A percentile compares a stretch with the other conserved stretches of the same genome.
phyloP scores from a whole-genome alignment of 805 yeast species.

The Schwanniomyces sp. region DNA sequence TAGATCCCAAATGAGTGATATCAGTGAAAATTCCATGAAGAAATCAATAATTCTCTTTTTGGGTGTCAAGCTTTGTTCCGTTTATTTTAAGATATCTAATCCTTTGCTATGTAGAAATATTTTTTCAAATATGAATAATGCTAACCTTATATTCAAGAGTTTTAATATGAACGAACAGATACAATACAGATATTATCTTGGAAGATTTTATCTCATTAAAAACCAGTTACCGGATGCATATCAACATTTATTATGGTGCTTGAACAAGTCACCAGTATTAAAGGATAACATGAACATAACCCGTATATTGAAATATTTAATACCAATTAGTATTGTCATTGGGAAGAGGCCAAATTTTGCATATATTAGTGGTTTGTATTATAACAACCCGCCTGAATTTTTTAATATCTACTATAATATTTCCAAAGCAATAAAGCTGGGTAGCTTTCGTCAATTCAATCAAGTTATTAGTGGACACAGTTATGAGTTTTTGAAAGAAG shows the following conservation, averaged over 20 bases:
- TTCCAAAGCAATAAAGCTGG: constrained; percentile 36
- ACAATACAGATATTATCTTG: constrained; percentile 54
- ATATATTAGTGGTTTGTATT: constrained; percentile 11
- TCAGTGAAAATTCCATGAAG: constrained; percentile 39
- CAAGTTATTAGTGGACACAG: constrained; percentile 21
- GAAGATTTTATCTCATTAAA: constrained; percentile 55
- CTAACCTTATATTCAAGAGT: constrained; percentile 41
- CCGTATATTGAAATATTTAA: constrained; percentile 44
- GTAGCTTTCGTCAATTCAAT: constrained; percentile 39
- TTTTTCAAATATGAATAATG: constrained; percentile 58
- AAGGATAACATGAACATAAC: constrained; percentile 35
- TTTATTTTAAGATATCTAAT: constrained; percentile 54
- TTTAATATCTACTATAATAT: constrained; percentile 37
- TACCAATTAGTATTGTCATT: constrained; percentile 54
- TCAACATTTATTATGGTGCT: constrained; percentile 57
- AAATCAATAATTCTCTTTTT: constrained; percentile 52
- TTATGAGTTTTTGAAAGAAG: constrained; percentile 35
- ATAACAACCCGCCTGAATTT: constrained; percentile 12
- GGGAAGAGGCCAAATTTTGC: constrained; percentile 51
- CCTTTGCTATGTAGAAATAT: constrained; percentile 62
- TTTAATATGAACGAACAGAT: constrained; percentile 46
- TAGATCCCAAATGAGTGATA: constrained; percentile 45
- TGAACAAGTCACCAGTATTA: constrained; percentile 32
- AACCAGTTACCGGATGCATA: constrained; percentile 48
- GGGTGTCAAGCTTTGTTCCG: constrained; percentile 54